phyloP scores from a whole-genome alignment of 1,284 basidiomycete species.

The Cerioporus squamosus region DNA sequence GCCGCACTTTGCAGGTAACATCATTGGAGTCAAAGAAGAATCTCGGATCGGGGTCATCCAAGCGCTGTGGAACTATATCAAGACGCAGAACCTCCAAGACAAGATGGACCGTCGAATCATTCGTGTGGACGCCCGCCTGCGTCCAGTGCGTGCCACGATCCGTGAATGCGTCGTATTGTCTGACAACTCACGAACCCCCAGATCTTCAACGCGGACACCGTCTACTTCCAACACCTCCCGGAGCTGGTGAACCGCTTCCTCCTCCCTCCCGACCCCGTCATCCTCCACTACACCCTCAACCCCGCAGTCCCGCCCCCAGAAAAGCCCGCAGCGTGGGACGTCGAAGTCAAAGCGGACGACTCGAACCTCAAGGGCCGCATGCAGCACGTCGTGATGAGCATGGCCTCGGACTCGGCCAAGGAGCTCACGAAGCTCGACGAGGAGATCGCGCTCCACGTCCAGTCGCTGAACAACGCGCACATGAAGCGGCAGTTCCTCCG shows the following conservation, averaged over 20 bases:
- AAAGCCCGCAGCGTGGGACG: constrained; percentile 79
- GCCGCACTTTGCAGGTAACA: constrained; percentile 42
- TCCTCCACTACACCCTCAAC: constrained; percentile 81
- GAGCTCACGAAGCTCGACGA: constrained; percentile 85
- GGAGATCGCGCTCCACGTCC: constrained; percentile 82
- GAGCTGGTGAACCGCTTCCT: constrained; percentile 87
- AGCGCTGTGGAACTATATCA: constrained; percentile 93
- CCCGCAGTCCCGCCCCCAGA: constrained; percentile 62
- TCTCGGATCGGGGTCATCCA: constrained; percentile 84
- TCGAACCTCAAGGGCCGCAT: constrained; percentile 75
- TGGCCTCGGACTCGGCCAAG: constrained; percentile 70
- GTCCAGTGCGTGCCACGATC: constrained; percentile 48
- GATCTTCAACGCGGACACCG: constrained; percentile 69
- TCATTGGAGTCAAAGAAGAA: constrained; percentile 87
- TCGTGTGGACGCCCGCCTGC: constrained; percentile 75
- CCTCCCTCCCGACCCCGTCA: constrained; percentile 79
- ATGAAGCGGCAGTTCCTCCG: constrained; percentile 88
- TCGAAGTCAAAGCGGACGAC: constrained; percentile 92
- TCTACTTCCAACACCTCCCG: constrained; percentile 83
- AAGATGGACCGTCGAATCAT: constrained; percentile 86
- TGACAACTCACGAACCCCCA: constrained; percentile 35
- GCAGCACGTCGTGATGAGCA: constrained; percentile 71
- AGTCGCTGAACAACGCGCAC: constrained; percentile 85
- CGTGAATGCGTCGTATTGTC: neutral
- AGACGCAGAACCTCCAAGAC: constrained; percentile 86